Conservation (phyloP, 495 filamentous ascomycete species). For the Aspergillus homomorphus region DNA sequence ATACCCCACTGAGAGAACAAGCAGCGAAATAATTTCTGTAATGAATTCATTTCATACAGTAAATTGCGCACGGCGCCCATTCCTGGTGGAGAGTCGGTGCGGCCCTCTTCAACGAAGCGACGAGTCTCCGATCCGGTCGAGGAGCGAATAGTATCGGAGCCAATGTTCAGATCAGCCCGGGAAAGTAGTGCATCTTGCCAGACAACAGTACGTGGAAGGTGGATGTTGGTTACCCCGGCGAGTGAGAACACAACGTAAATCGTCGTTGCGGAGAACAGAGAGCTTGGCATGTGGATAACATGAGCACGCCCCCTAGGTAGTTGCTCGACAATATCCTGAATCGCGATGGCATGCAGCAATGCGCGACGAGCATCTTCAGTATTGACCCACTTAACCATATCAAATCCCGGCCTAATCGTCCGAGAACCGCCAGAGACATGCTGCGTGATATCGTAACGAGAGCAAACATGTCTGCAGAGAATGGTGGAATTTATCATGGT, state of each 20-base stretch:
- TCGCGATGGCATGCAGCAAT: constrained; percentile 46
- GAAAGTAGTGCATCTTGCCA: constrained; percentile 45
- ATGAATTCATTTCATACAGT: constrained; percentile 49
- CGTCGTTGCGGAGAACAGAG: constrained; percentile 44
- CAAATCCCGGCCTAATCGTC: constrained; percentile 27
- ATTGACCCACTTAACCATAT: constrained; percentile 39
- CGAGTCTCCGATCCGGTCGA: constrained; percentile 34
- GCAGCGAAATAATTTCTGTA: constrained; percentile 50
- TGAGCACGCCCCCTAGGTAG: constrained; percentile 46
- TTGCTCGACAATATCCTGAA: constrained; percentile 51
- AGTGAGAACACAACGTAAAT: constrained; percentile 43
- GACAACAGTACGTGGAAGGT: constrained; percentile 38
- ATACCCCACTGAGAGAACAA: constrained; percentile 48
- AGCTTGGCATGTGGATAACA: constrained; percentile 46
- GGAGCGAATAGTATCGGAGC: constrained; percentile 22
- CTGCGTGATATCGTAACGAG: constrained; percentile 40
- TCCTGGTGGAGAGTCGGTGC: constrained; percentile 18
- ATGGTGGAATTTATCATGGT: constrained; percentile 42
- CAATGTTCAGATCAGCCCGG: constrained; percentile 34
- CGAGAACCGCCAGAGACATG: constrained; percentile 34
- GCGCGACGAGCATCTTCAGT: constrained; percentile 42
- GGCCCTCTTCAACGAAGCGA: constrained; percentile 33
- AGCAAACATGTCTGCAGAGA: constrained; percentile 42
- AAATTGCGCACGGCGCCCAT: constrained; percentile 36
- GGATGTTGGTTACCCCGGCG: constrained; percentile 35